Evolutionary conservation across 345 rosid species (phyloP), one percentile per base, ranked within the genome.

Genomic region (Abelmoschus esculentus): DNA sequence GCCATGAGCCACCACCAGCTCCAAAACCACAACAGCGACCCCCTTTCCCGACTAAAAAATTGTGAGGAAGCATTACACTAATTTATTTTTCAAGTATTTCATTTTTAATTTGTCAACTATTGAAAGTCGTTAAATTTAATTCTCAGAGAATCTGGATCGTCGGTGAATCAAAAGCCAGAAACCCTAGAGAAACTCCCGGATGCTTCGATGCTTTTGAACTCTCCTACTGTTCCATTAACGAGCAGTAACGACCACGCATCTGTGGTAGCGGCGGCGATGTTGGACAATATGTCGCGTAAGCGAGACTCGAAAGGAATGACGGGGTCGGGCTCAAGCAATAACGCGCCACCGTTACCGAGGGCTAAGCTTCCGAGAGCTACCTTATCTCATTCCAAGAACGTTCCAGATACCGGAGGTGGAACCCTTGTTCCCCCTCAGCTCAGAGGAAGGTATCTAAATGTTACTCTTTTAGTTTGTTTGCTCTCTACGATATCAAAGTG

Each of bases 151-250:
- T 58, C 72, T 15, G 76, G 55, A 44, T 64, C 52, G 47, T 67
- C 68, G 44, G 53, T 67, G 3, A 59, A 67, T 70, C 59, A 73
- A 69, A 65, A 67, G 65, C 76, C 65, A 54, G 80, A 73, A 53
- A 69, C 36, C 64, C 13, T 76, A 9, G 83, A 71, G 74, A 83
- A 83, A 73, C 89, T 93, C 75, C 96, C 98, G 0, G 97, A 93
- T 84, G 97, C 92, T 79, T 82, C 92, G 46, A 17, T 80, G 60
- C 95, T 91, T 19, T 76, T 93, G 74, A 88, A 87, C 77, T 78
- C 89, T 44, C 84, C 89, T 0, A 52, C 73, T 1, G 49, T 77
- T 42, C 58, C 87, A 1, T 47, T 72, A 1, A 69, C 31, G 4
- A 69, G 76, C 42, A 86, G 83, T 14, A 68, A 40, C 10, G 96